Evolutionary conservation across 768 basidiomycete species (phyloP), one percentile per base, ranked within the genome.

Genomic region (Boletus rubroflammeus): DNA sequence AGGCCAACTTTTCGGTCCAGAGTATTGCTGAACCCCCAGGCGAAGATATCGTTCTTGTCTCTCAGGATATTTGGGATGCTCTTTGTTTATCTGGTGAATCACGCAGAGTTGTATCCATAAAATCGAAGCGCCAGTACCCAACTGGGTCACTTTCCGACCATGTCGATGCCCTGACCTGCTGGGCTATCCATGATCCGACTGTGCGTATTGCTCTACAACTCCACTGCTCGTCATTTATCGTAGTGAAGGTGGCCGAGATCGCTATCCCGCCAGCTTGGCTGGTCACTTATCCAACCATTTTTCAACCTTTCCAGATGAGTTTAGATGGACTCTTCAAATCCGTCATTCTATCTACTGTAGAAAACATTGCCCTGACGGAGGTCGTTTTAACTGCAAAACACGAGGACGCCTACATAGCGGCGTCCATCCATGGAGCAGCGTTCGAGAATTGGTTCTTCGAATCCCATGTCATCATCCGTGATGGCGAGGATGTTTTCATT

Each of bases 331-430:
- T 41, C 17, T 50, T 25, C 5, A 67, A 58, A 54, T 58, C 60
- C 19, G 11, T 72, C 35, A 31, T 55, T 35, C 10, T 70, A 13
- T 60, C 54, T 46, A 15, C 45, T 47, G 59, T 67, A 17, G 68
- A 71, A 25, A 73, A 73, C 6, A 40, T 73, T n/a, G 47, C 58
- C 17, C 61, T 86, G n/a, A 77, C 76, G 15, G 79, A 81, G 55
- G 73, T 84, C 32, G 66, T 85, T 49, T 62, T 83, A 17, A 72
- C 75, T 17, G 83, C 85, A 21, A 70, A 80, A 44, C 79, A 82
- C 21, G 47, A 62, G 10, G 72, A 75, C 3, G 80, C 83, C 3
- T 86, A 80, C 59, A 55, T 65, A n/a, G 67, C 68, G 31, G 81
- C 77, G 9, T 69, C 63, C 5, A 36, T 57, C 39, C 66, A 74